Evolutionary conservation across 441 rosid species (phyloP).

Genomic region (Breynia disticha): DNA sequence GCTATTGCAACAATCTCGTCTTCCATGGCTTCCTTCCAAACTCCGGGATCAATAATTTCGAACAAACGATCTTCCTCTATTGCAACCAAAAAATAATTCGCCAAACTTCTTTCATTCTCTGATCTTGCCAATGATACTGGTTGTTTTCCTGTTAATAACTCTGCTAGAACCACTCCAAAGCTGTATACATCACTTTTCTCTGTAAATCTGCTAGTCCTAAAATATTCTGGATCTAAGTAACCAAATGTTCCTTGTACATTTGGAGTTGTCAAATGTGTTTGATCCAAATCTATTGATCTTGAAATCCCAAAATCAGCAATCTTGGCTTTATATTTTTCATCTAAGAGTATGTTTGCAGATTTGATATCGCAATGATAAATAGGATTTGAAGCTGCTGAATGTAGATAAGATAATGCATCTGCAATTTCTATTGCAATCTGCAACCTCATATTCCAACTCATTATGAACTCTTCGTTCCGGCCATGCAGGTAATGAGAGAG

Average conservation of each 20-base stretch:
- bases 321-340: constrained; percentile 14
- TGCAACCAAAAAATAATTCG: background rate
- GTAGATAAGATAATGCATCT: constrained; percentile 13
- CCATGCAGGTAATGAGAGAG: constrained; percentile 9
- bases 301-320: constrained; percentile 12
- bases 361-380: constrained; percentile 16
- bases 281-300: constrained; percentile 6
- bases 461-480: constrained; percentile 6
- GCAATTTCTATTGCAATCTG: constrained; percentile 14
- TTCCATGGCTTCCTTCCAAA: background rate
- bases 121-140: background rate
- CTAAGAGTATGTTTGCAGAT: constrained; percentile 14
- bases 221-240: too few species aligned
- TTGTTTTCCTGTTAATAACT: background rate
- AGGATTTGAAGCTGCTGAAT: constrained; percentile 15
- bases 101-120: background rate
- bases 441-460: constrained; percentile 14
- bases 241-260: background rate
- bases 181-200: too few species aligned
- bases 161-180: too few species aligned
- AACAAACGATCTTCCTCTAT: background rate
- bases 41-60: background rate
- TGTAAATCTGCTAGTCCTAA: too few species aligned
- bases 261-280: background rate
- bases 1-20: background rate